phyloP scores from a whole-genome alignment of 176 grass and related monocot genomes.

The Phoenix roebelenii region DNA sequence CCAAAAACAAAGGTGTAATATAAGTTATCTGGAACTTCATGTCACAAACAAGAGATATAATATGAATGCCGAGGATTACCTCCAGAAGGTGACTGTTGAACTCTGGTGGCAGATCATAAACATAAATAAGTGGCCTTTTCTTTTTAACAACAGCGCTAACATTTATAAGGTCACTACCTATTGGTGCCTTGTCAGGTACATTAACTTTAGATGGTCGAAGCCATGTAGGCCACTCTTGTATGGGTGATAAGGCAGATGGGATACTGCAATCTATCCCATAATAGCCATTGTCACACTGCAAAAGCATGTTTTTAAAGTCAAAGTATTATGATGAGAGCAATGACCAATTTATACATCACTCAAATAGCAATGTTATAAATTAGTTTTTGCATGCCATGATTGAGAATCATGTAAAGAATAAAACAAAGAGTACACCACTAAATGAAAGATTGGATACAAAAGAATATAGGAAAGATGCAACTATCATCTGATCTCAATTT shows the following conservation, averaged over 20 bases:
- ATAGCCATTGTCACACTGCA: constrained; percentile 84
- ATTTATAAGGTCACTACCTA: constrained; percentile 20
- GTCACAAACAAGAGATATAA: constrained; percentile 1
- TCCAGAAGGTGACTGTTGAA: constrained; percentile 91
- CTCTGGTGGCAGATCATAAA: constrained; percentile 89
- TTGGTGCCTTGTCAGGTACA: constrained; percentile 21
- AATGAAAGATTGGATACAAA: no score
- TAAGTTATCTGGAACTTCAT: neutral
- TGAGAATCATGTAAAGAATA: no score
- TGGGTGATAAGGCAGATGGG: constrained; percentile 49
- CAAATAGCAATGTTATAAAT: no score
- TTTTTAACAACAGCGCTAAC: constrained; percentile 51
- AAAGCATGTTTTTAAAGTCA: constrained; percentile 21
- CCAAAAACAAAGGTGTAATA: constrained; percentile 16
- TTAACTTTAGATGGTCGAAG: constrained; percentile 37
- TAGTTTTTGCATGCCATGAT: no score
- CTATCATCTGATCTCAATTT: no score
- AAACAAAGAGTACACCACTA: no score
- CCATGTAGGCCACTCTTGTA: constrained; percentile 60
- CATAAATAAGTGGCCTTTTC: constrained; percentile 88
- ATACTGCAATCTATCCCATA: constrained; percentile 97
- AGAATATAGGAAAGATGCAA: no score
- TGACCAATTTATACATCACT: no score
- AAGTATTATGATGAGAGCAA: constrained; percentile 12
- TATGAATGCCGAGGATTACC: constrained; percentile 31